phyloP scores from a whole-genome alignment of 1,284 basidiomycete species.

The Boletus hoseneyae region DNA sequence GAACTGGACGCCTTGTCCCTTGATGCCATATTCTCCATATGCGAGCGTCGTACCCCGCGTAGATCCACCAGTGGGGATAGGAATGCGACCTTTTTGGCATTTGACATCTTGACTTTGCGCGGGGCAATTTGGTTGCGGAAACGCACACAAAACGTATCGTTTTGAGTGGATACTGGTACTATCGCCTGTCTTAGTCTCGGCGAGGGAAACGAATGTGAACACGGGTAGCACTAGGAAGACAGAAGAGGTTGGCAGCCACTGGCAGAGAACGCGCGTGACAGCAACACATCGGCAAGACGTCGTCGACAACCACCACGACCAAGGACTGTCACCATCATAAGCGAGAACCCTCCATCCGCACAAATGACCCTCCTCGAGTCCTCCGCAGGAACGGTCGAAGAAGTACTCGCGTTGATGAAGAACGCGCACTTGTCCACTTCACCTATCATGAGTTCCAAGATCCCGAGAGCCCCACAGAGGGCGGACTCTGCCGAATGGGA shows the following conservation, averaged over 20 bases:
- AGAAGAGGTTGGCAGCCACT: too few relatives aligned
- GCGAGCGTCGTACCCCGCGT: conserved; percentile 92
- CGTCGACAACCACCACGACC: conserved; percentile 8
- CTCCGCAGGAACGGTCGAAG: too few relatives aligned
- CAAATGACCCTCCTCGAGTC: too few relatives aligned
- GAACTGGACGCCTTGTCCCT: conserved; percentile 78
- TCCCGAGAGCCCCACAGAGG: too few relatives aligned
- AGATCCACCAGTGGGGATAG: conserved; percentile 84
- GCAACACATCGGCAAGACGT: too few relatives aligned
- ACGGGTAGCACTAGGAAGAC: conserved; percentile 6
- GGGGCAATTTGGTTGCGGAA: conserved; percentile 69
- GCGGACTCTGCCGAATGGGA: too few relatives aligned
- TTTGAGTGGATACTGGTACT: conserved; percentile 23
- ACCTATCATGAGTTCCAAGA: too few relatives aligned
- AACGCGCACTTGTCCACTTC: too few relatives aligned
- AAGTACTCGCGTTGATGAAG: too few relatives aligned
- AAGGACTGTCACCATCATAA: conserved; percentile 34
- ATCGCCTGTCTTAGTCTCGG: conserved; percentile 14
- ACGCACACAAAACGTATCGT: conserved; percentile 25
- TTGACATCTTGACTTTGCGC: conserved; percentile 76
- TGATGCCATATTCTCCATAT: conserved; percentile 90
- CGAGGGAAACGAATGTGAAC: conserved; percentile 20
- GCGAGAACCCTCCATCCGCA: too few relatives aligned
- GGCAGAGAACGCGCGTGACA: conserved; percentile 18
- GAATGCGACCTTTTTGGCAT: conserved; percentile 84